phyloP scores from a whole-genome alignment of 73 alveolate species.

The Paramecium tetraurelia region DNA sequence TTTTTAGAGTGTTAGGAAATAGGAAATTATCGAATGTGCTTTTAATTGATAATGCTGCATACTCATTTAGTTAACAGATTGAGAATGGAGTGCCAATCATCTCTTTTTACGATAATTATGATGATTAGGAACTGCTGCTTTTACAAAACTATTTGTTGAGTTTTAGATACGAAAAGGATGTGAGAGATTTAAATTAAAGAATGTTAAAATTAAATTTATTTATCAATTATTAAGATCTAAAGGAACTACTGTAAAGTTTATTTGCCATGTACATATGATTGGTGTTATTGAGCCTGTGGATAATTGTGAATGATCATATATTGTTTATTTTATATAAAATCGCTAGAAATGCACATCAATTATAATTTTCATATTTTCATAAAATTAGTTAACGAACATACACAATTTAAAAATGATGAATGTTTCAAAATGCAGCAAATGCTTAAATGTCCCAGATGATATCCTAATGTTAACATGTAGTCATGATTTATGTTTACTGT shows the following conservation, averaged over 20 bases:
- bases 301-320: background rate
- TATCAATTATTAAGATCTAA: background rate
- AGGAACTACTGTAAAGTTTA: background rate
- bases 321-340: background rate
- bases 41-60: slow-evolving; percentile 92
- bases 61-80: slow-evolving; percentile 85
- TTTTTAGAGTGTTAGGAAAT: slow-evolving; percentile 80
- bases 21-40: slow-evolving; percentile 79
- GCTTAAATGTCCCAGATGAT: slow-evolving; percentile 59
- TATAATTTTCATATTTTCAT: background rate
- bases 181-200: background rate
- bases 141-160: background rate
- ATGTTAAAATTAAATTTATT: background rate
- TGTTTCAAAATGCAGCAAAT: slow-evolving; percentile 46
- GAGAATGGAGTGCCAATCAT: slow-evolving; percentile 71
- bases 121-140: background rate
- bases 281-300: background rate
- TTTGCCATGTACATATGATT: background rate
- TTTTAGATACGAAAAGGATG: background rate
- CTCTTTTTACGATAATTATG: background rate
- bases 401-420: slow-evolving; percentile 10
- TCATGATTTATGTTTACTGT: slow-evolving; percentile 55
- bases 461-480: slow-evolving; percentile 59
- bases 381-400: slow-evolving; percentile 18
- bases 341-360: background rate